Base-by-base conservation (phyloP, 352 stramenopile genomes). In the Phytopythium chamaehyphon region DNA sequence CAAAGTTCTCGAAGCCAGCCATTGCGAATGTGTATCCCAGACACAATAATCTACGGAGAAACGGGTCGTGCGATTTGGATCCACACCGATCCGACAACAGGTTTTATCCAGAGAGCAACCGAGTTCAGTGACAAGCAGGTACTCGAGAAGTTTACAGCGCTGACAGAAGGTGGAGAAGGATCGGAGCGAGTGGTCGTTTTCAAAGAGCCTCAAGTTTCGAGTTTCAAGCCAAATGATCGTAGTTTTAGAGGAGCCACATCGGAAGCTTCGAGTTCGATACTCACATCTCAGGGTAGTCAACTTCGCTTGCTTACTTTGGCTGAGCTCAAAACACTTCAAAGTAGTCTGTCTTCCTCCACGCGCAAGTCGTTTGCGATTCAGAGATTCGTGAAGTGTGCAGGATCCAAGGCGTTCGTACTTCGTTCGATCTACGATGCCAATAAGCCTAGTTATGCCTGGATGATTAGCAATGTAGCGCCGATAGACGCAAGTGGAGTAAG, bases 41-140 rank as follows among this genome's bases (percentile, higher is more conserved):
- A 93, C 40, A 93, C 83, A 5, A 78, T 93, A 43, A 69, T 93
- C 35, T 93, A 90, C 31, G 83, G 83, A 5, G 83, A 89, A 42
- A 86, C 74, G 0, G 80, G 80, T 1, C 78, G 73, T 2, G 80
- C 76, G 2, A 62, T 90, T 23, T 88, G 78, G 72, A 55, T 93
- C 33, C 89, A 85, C 57, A 86, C 64, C 0, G 78, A 91, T 46
- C 75, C 83, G 14, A 14, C 18, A 37, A 59, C 87, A 5, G 83
- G 83, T 6, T 76, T 76, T 18, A 72, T 93, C 1, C 77, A 88
- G 43, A 67, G 79, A 14, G 63, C 58, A 10, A 83, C 72, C 4
- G 69, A 86, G 24, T 86, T 93, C 44, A 77, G 60, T 8, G 83
- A 93, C 51, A 86, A 86, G 22, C 66, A 85, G 28, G 76, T 93